These are phyloP conservation scores for Sisymbrium irio DNA, from an alignment of 345 rosid genomes.

Conservation along the genomic window DNA sequence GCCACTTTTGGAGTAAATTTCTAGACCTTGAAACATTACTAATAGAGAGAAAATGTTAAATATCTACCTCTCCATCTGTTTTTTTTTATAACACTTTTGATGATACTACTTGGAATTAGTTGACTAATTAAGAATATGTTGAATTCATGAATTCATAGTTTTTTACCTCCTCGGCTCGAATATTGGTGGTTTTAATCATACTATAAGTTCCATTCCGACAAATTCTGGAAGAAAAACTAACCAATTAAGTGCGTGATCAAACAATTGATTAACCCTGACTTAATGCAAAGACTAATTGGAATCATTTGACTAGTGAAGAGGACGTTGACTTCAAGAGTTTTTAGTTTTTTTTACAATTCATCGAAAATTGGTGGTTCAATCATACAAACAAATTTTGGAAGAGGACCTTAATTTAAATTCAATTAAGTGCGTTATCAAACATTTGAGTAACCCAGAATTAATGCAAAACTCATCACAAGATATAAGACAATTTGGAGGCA, in stretches of 20 bases:
- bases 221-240: neutral
- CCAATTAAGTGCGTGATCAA: neutral
- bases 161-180: neutral
- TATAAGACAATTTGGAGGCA: slow-evolving; percentile 14
- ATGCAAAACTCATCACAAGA: slow-evolving; percentile 11
- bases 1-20: slow-evolving; percentile 3
- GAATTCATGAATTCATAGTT: neutral
- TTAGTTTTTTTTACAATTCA: neutral
- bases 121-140: neutral
- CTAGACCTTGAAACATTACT: slow-evolving; percentile 2
- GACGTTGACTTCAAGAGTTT: slow-evolving; percentile 12
- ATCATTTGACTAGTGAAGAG: slow-evolving; percentile 4
- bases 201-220: neutral
- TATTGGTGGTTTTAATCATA: neutral
- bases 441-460: neutral
- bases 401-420: neutral
- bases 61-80: neutral
- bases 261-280: neutral
- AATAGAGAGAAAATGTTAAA: neutral
- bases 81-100: neutral
- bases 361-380: neutral
- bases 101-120: neutral
- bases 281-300: neutral
- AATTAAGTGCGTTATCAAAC: neutral
- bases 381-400: neutral